Base-by-base conservation (phyloP, 768 basidiomycete species). In the button mushroom (Agaricus bisporus) region DNA sequence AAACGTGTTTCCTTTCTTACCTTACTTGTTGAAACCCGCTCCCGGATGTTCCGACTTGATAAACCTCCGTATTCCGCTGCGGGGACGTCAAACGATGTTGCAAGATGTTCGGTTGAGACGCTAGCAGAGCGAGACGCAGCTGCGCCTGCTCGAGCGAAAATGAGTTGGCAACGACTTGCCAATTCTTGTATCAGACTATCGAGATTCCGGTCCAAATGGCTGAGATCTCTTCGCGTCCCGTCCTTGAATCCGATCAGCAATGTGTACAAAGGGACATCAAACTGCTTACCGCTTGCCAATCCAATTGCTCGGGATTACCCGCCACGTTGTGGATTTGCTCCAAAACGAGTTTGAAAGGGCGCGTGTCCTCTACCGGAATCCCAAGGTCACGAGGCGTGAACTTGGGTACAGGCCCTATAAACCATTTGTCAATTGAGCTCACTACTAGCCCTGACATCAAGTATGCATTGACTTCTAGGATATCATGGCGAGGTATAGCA, bases 391-490 rank as follows among this genome's bases (percentile, higher is more conserved):
- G 65, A 22, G 75, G 68, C 14, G 70, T 68, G 63, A 85, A 82
- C 43, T 64, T 65, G 20, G 83, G 81, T 26, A 74, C 64, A 15
- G 81, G 78, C 17, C 86, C 88, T 64, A 75, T 75, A 66, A 92
- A 92, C 87, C 89, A 92, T 58, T 75, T 77, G 71, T 91, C 89
- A 68, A 92, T 80, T 47, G 75, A 69, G 66, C 86, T 90, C 49
- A 73, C 71, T 49, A 77, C 72, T 41, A 92, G 76, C 45, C 89
- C 87, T 41, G 80, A 80, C 60, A 80, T 81, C 61, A 92, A 73
- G 66, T 92, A 92, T 59, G 82, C 79, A 65, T 88, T 88, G 48
- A 88, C 89, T 73, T 90, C 86, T 48, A 91, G 73, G 56, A 85
- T 76, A 66, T 92, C 90, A 63, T 89, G 81, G 52, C 81, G 77